A percentile compares a stretch with the other conserved stretches of the same genome.
phyloP scores from a whole-genome alignment of 352 stramenopile genomes.

The Pythium dissimile region DNA sequence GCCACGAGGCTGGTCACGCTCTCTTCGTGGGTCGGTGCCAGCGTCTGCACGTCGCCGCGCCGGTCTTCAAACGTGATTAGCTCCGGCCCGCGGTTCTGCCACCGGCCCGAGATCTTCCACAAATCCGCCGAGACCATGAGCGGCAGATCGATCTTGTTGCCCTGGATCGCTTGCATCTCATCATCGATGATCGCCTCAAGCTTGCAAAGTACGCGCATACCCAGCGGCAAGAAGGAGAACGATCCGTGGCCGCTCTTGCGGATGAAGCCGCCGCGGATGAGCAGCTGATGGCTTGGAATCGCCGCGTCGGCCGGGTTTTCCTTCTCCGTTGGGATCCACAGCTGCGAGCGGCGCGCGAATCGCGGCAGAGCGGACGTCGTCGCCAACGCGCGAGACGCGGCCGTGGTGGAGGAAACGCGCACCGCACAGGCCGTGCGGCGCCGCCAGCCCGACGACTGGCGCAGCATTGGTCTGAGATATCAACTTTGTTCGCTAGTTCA shows the following conservation, averaged over 20 bases:
- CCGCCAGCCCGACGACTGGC: not conserved
- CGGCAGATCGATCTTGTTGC: slow-evolving; percentile 82
- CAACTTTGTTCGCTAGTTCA: not conserved
- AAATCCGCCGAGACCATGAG: slow-evolving; percentile 70
- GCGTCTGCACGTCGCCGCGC: slow-evolving; percentile 54
- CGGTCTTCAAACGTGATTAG: slow-evolving; percentile 83
- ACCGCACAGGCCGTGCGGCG: not conserved
- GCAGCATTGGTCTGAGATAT: slow-evolving; percentile 1
- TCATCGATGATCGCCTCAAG: slow-evolving; percentile 82
- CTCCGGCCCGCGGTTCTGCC: slow-evolving; percentile 76
- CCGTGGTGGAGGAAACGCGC: not conserved
- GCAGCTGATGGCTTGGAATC: slow-evolving; percentile 80
- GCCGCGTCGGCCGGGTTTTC: slow-evolving; percentile 73
- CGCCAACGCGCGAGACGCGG: not conserved
- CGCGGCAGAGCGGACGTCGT: slow-evolving; percentile 18
- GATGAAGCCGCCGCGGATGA: slow-evolving; percentile 83
- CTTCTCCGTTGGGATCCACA: slow-evolving; percentile 79
- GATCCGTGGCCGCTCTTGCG: slow-evolving; percentile 80
- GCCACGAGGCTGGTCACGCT: slow-evolving; percentile 81
- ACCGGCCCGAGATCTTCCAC: slow-evolving; percentile 82
- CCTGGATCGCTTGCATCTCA: slow-evolving; percentile 74
- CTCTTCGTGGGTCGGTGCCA: slow-evolving; percentile 84
- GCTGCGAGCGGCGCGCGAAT: slow-evolving; percentile 30
- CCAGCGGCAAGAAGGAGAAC: slow-evolving; percentile 79
- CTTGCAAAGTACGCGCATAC: slow-evolving; percentile 65